Base-by-base conservation (phyloP, 768 basidiomycete species). In the Tricholoma terreum region DNA sequence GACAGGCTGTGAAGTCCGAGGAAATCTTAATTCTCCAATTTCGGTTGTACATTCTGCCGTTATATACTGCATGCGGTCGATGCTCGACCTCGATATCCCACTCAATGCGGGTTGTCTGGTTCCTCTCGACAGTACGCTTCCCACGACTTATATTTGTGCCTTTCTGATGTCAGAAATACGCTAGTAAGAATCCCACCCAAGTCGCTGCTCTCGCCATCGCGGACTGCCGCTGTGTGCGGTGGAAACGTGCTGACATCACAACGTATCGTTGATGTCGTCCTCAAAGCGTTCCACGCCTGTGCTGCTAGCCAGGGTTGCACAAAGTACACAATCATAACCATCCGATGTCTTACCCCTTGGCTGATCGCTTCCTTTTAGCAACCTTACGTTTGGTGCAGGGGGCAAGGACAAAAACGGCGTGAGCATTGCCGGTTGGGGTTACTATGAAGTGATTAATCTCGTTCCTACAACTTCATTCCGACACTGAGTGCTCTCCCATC, bases 281-380 rank as follows among this genome's bases (percentile, higher is more conserved):
- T 98, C 34, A 92, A 90, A 69, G 94, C 94, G 0, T 97, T 98
- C 77, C 82, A 89, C 63, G 94, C 92, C 3, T 88, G 86, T 48
- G 93, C 94, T 15, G 95, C 94, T 0, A 92, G 90, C 65, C 94
- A 97, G 68, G 95, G 95, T 1, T 92, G 92, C 65, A 94, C 92
- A 46, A 95, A 95, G 92, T 92, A 68, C 62, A 85, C 70, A 2
- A 4, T 34, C 40, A 85, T 71, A 2, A 4, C 35, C 40, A 34
- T 59, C 54, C 62, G 46, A 36, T 50, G 45, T 22, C 6, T 49
- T 27, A 51, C n/a, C 50, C 56, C 43, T 63, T n/a, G 54, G 52
- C 17, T 60, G 24, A 61, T 49, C 27, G 40, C 1, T 49, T 15
- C 10, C 27, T 43, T 46, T 27, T 60, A 89, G 89, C 71, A 96